Evolutionary conservation across 306 rosid genomes (phyloP).

Genomic region (Hippophae gyantsensis): DNA sequence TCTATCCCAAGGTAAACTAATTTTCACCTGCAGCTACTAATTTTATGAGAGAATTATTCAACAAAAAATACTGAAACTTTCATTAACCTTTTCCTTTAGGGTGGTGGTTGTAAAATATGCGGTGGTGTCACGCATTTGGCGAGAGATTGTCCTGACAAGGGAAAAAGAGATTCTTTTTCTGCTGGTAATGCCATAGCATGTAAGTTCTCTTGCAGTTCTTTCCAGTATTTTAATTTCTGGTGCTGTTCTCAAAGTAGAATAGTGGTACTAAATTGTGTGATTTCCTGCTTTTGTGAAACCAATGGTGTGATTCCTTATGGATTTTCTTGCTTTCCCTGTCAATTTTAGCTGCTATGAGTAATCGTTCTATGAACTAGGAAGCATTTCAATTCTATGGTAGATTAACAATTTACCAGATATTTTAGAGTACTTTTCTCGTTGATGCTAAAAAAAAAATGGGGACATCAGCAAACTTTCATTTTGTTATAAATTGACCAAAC

Average conservation of each 20-base stretch:
- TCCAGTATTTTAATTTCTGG: not conserved
- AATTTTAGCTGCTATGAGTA: too few relatives aligned
- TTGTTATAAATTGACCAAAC: too few relatives aligned
- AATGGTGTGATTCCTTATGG: too few relatives aligned
- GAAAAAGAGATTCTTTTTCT: constrained; percentile 24
- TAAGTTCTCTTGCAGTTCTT: constrained; percentile 22
- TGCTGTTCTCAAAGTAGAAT: constrained; percentile 2
- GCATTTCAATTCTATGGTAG: too few relatives aligned
- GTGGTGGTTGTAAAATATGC: constrained; percentile 91
- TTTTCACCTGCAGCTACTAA: not conserved
- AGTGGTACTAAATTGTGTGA: not conserved
- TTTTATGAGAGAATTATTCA: not conserved
- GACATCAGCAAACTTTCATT: too few relatives aligned
- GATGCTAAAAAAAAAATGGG: too few relatives aligned
- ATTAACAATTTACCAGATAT: too few relatives aligned
- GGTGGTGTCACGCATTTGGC: constrained; percentile 94
- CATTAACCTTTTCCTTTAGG: constrained; percentile 29
- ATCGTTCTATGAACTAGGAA: too few relatives aligned
- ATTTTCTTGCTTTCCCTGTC: too few relatives aligned
- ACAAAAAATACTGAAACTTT: not conserved
- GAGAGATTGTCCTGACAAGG: constrained; percentile 76
- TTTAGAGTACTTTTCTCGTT: too few relatives aligned
- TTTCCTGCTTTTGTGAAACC: not conserved
- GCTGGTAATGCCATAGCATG: constrained; percentile 20
- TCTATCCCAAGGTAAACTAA: constrained; percentile 74